Base-by-base conservation (phyloP, 371 early-diverging fungal species). In the Mycotypha africana region DNA sequence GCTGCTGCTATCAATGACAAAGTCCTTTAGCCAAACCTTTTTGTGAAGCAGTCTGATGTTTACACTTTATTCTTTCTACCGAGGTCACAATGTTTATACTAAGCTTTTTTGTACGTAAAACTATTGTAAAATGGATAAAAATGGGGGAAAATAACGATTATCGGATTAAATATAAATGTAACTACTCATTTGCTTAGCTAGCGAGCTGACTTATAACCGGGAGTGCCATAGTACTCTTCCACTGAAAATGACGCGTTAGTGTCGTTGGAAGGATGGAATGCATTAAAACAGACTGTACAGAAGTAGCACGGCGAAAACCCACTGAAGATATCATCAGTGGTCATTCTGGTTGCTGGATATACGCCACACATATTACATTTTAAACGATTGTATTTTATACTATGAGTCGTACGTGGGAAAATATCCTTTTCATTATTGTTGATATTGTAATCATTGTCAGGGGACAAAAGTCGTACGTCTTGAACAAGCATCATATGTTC, bases 251-350 rank as follows among this genome's bases (percentile, higher is more conserved):
- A n/a, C n/a, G n/a, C n/a, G 14, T 17, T 15, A 3, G 25, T 25
- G 35, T 50, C 30, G 1, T 28, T 35, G 8, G 16, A 17, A n/a
- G n/a, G n/a, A 59, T 89, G 91, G 62, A 90, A 88, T 5, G 65
- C 68, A 19, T 67, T 53, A 45, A 79, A 91, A 65, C 91, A 91
- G 21, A 62, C 61, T 44, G 78, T 73, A 50, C 91, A 91, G 65
- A 87, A 90, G 55, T 79, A 84, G 42, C 81, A 80, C 1, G 89
- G 88, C n/a, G 81, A 79, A 46, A 74, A 71, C 8, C 88, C 88
- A 44, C 81, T 76, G 30, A 80, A 62, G 34, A 82, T 64, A 62
- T 90, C 89, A 45, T 84, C 77, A 16, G 71, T 49, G 11, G 91
- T 86, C 11, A 87, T 71, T 44, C 32, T 32, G 38, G 66, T 67